Percentiles rank a stretch among this genome's conserved stretches.
phyloP scores from a whole-genome alignment of 23 red algal genomes.

The Agarophyton chilense region DNA sequence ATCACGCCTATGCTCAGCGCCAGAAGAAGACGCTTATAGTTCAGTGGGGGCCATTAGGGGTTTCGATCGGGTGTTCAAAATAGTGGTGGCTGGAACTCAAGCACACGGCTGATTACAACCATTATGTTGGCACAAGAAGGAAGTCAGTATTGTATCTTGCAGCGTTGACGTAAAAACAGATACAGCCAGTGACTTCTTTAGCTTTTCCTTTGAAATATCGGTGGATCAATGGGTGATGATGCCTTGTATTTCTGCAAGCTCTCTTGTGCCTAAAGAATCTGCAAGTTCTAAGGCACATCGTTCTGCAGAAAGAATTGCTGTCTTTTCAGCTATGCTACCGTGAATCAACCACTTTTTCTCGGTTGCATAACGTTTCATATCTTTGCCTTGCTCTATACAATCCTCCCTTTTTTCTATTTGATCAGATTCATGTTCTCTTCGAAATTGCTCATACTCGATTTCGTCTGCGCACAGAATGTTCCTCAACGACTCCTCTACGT shows the following conservation, averaged over 20 bases:
- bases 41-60: too few relatives aligned
- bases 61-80: too few relatives aligned
- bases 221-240: neutral
- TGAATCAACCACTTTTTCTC: conserved; percentile 12
- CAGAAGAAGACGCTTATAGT: too few relatives aligned
- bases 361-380: conserved; percentile 54
- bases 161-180: too few relatives aligned
- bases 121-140: too few relatives aligned
- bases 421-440: neutral
- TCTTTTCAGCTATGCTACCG: conserved; percentile 25
- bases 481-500: conserved; percentile 27
- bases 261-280: neutral
- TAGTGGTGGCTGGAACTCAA: too few relatives aligned
- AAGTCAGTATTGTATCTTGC: too few relatives aligned
- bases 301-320: conserved; percentile 21
- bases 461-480: conserved; percentile 2
- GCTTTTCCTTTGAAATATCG: too few relatives aligned
- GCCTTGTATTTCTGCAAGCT: neutral
- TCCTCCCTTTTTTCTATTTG: conserved; percentile 36
- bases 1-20: too few relatives aligned
- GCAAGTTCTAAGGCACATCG: conserved; percentile 17
- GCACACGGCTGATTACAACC: too few relatives aligned
- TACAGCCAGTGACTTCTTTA: too few relatives aligned
- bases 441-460: conserved; percentile 32
- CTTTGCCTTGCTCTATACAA: conserved; percentile 36